phyloP scores from a whole-genome alignment of 2,329 filamentous ascomycete genomes.

The Dendryphion nanum region DNA sequence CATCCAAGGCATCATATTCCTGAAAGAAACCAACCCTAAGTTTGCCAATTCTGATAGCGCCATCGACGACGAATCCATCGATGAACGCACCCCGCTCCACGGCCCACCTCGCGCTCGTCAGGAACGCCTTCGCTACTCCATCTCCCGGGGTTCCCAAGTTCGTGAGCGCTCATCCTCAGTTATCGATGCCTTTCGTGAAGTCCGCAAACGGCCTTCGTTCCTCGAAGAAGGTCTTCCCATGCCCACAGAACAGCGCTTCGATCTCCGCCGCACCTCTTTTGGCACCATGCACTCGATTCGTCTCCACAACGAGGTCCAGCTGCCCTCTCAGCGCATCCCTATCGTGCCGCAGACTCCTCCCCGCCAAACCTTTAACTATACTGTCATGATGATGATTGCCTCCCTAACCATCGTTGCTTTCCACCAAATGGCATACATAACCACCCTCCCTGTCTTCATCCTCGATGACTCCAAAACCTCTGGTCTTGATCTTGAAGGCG shows the following conservation, averaged over 20 bases:
- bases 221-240: conserved; percentile 36
- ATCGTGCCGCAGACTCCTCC: conserved; percentile 7
- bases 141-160: conserved; percentile 22
- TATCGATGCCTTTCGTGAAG: conserved; percentile 28
- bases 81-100: conserved; percentile 64
- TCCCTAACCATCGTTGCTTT: conserved; percentile 87
- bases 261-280: conserved; percentile 36
- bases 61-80: conserved; percentile 58
- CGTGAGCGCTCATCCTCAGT: conserved; percentile 26
- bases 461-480: conserved; percentile 61
- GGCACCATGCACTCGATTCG: conserved; percentile 38
- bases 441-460: conserved; percentile 87
- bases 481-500: conserved; percentile 50
- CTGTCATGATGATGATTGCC: conserved; percentile 74
- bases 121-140: conserved; percentile 19
- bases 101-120: conserved; percentile 32
- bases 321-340: not conserved
- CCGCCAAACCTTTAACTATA: conserved; percentile 55
- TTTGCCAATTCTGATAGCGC: not conserved
- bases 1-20: conserved; percentile 70
- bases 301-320: conserved; percentile 19
- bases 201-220: conserved; percentile 37
- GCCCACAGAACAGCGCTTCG: conserved; percentile 32
- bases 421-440: conserved; percentile 86
- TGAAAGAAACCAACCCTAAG: conserved; percentile 82